These are phyloP conservation scores for Tulasnella sp. DNA, from an alignment of 768 basidiomycete species.

Conservation along the genomic window DNA sequence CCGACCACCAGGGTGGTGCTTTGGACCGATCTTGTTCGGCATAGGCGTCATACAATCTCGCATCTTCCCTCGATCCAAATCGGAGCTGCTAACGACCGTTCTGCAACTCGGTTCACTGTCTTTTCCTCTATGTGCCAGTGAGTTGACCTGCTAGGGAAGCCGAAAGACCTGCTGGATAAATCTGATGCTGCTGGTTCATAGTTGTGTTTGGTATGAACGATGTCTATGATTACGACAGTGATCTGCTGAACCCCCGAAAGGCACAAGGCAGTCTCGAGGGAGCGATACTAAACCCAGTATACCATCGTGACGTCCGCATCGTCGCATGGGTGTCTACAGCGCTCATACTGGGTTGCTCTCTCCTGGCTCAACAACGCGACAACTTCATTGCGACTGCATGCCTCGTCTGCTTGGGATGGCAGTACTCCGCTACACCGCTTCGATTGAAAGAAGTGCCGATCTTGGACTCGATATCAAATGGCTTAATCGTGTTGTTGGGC, in stretches of 20 bases:
- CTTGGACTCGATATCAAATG: slow-evolving; percentile 20
- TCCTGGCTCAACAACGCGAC: neutral
- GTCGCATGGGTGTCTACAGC: slow-evolving; percentile 19
- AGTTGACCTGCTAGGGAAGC: neutral
- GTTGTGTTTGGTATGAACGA: slow-evolving; percentile 22
- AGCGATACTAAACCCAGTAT: slow-evolving; percentile 17
- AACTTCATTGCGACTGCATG: slow-evolving; percentile 10
- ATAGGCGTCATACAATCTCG: slow-evolving; percentile 20
- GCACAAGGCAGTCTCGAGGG: slow-evolving; percentile 14
- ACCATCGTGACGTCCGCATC: slow-evolving; percentile 14
- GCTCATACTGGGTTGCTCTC: slow-evolving; percentile 14
- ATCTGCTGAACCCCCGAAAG: slow-evolving; percentile 20
- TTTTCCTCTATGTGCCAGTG: slow-evolving; percentile 19
- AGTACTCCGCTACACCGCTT: slow-evolving; percentile 19
- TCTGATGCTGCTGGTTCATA: too few species aligned
- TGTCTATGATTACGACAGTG: slow-evolving; percentile 20
- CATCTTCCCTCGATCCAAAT: neutral
- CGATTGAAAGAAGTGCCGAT: slow-evolving; percentile 19
- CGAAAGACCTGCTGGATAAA: too few species aligned
- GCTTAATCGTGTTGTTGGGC: slow-evolving; percentile 18
- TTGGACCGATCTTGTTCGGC: slow-evolving; percentile 20
- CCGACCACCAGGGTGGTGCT: slow-evolving; percentile 18
- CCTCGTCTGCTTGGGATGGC: slow-evolving; percentile 19
- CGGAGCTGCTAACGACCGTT: neutral
- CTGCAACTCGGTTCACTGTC: slow-evolving; percentile 16